A percentile compares a stretch with the other conserved stretches of the same genome.
phyloP scores from a whole-genome alignment of 2,329 filamentous ascomycete genomes.

The Coniochaeta ligniaria region DNA sequence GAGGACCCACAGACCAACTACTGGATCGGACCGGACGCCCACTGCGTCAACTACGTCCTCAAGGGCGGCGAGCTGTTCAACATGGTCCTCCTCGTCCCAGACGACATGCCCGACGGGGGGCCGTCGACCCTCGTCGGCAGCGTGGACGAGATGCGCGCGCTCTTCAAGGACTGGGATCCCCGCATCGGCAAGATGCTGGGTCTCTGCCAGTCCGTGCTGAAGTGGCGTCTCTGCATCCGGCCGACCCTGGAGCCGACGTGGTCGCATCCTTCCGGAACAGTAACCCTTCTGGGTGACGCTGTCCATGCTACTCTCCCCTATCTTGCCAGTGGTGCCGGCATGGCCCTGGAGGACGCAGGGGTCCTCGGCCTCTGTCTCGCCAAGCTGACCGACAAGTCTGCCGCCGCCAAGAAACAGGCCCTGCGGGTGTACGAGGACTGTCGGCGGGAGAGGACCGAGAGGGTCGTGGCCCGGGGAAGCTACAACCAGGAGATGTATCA shows the following conservation, averaged over 20 bases:
- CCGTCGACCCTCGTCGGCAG: conserved; percentile 37
- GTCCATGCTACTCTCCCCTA: conserved; percentile 60
- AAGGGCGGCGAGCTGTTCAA: conserved; percentile 40
- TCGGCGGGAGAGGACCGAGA: conserved; percentile 49
- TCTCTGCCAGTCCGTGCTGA: conserved; percentile 46
- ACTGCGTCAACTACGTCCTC: conserved; percentile 44
- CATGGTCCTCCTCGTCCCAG: conserved; percentile 42
- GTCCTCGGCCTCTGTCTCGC: conserved; percentile 48
- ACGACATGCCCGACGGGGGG: conserved; percentile 38
- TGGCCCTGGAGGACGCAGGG: conserved; percentile 54
- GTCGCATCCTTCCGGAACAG: conserved; percentile 47
- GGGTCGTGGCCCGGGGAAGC: conserved; percentile 53
- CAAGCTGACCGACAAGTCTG: conserved; percentile 28
- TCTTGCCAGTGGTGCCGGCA: conserved; percentile 47
- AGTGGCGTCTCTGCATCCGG: conserved; percentile 53
- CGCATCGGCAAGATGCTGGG: conserved; percentile 46
- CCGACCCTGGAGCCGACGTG: conserved; percentile 40
- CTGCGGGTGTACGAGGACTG: conserved; percentile 48
- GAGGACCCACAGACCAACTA: conserved; percentile 42
- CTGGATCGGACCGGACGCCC: conserved; percentile 43
- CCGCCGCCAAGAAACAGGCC: conserved; percentile 23
- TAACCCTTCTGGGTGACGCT: conserved; percentile 55
- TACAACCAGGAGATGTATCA: conserved; percentile 56
- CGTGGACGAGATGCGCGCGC: conserved; percentile 37
- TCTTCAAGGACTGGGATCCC: conserved; percentile 52